These are phyloP conservation scores for Apostasia ramifera DNA, from an alignment of 106 monocot genomes.

Conservation along the genomic window DNA sequence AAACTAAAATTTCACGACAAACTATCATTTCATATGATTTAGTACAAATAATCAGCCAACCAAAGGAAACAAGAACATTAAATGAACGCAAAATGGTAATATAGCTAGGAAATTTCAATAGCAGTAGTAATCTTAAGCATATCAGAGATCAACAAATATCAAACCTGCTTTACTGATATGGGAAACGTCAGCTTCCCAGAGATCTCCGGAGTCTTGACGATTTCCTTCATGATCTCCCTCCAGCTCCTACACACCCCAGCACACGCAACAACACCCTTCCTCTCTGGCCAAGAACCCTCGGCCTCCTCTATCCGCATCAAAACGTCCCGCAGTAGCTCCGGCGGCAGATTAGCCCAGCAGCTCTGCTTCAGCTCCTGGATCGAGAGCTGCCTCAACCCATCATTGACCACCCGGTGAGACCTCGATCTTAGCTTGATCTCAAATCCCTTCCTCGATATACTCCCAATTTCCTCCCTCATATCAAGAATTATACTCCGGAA, in stretches of 20 bases:
- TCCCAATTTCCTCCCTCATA: conserved; percentile 28
- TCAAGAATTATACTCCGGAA: conserved; percentile 65
- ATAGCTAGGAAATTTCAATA: no score
- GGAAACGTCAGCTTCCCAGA: conserved; percentile 81
- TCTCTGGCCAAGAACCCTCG: conserved; percentile 53
- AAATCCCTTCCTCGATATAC: conserved; percentile 41
- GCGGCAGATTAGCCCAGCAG: conserved; percentile 79
- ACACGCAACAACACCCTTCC: conserved; percentile 77
- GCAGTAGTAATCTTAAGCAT: no score
- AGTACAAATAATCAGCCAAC: no score
- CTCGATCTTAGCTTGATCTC: conserved; percentile 33
- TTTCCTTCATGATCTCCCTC: conserved; percentile 89
- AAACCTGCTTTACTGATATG: conserved; percentile 84
- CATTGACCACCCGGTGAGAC: conserved; percentile 40
- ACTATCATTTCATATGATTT: no score
- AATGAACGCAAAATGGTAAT: no score
- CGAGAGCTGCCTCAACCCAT: conserved; percentile 7
- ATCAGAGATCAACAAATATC: no score
- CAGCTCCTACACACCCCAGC: conserved; percentile 90
- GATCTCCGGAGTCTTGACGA: conserved; percentile 63
- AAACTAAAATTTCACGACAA: no score
- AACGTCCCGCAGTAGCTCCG: conserved; percentile 80
- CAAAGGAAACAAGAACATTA: no score
- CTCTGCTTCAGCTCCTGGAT: conserved; percentile 33
- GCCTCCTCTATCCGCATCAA: conserved; percentile 68